Percentiles rank a stretch among this genome's conserved stretches.
These are phyloP conservation scores for Pyrus betulifolia DNA, from an alignment of 306 rosid genomes.

Conservation along the genomic window DNA sequence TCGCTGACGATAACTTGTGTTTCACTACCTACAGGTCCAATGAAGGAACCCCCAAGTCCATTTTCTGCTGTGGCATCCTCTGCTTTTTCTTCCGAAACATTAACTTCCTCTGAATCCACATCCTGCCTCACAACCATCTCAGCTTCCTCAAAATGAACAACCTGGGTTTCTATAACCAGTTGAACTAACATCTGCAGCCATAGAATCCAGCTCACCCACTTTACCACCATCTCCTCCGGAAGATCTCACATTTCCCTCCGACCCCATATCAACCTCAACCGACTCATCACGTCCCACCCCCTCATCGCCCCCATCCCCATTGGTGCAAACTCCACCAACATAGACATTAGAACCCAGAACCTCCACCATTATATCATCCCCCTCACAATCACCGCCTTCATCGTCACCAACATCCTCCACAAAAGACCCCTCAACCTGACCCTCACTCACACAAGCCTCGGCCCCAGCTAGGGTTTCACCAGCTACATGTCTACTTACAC, in stretches of 20 bases:
- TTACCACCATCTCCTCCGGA: slow-evolving; percentile 7
- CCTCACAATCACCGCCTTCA: slow-evolving; percentile 48
- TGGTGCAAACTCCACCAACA: slow-evolving; percentile 77
- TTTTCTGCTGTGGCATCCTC: slow-evolving; percentile 14
- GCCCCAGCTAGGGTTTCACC: slow-evolving; percentile 30
- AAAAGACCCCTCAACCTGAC: slow-evolving; percentile 28
- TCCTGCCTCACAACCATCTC: slow-evolving; percentile 4
- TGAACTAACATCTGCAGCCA: slow-evolving; percentile 3
- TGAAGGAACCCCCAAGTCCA: slow-evolving; percentile 23
- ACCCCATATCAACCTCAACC: slow-evolving; percentile 19
- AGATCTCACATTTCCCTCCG: slow-evolving; percentile 21
- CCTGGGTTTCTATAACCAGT: slow-evolving; percentile 16
- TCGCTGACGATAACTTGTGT: background rate
- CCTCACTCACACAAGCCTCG: slow-evolving; percentile 9
- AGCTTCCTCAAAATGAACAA: slow-evolving; percentile 1
- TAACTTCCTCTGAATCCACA: slow-evolving; percentile 21
- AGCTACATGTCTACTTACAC: slow-evolving; percentile 26
- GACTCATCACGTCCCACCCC: slow-evolving; percentile 24
- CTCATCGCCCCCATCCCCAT: slow-evolving; percentile 27
- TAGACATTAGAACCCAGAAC: slow-evolving; percentile 71
- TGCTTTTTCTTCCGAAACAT: slow-evolving; percentile 7
- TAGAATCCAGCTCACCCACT: slow-evolving; percentile 6
- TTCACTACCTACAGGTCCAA: slow-evolving; percentile 24
- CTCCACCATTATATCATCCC: slow-evolving; percentile 71
- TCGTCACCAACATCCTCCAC: slow-evolving; percentile 25